Base-by-base conservation (phyloP, 2,329 filamentous ascomycete genomes). In the Phaeosphaeriaceae sp. region DNA sequence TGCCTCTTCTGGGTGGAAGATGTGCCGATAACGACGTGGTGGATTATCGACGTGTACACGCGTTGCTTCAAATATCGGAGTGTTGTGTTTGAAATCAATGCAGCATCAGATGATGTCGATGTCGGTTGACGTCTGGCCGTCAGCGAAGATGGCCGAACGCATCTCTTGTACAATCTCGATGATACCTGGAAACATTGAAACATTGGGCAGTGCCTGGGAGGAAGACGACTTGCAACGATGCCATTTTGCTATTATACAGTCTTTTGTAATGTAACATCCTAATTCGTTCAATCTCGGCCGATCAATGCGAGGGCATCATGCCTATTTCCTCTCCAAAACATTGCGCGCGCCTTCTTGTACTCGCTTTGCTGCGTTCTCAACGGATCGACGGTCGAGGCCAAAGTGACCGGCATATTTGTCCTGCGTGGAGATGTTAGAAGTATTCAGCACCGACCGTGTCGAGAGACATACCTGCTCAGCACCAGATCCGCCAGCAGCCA, bases 401-500 rank as follows among this genome's bases (percentile, higher is more conserved):
- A 76, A 75, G 47, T 75, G 72, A 7, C 65, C 62, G 19, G 65
- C 72, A 19, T 70, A 70, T 20, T 69, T 68, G 27, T 76, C 72
- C 73, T 76, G 44, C 19, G 17, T 1, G 4, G 4, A 46, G 44
- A 40, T 13, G 21, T 69, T 45, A 67, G 57, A 4, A 31, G 45
- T 9, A 15, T 46, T 15, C 20, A 4, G n/a, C 15, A 25, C 17
- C 9, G 9, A 44, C 36, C 31, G 2, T n/a, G 19, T 17, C 19
- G 13, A 36, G 6, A 2, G n/a, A 53, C 65, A 47, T 69, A 76
- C 74, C 68, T 76, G 74, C 54, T 76, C 74, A 33, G 73, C 73
- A 7, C 73, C 74, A 15, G 56, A 58, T n/a, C 73, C 72, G 48
- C 60, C 59, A 5, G 58, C 58, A 33, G 74, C 73, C 58, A 76